phyloP scores from a whole-genome alignment of 2,329 filamentous ascomycete genomes.

The Phoma sp. region DNA sequence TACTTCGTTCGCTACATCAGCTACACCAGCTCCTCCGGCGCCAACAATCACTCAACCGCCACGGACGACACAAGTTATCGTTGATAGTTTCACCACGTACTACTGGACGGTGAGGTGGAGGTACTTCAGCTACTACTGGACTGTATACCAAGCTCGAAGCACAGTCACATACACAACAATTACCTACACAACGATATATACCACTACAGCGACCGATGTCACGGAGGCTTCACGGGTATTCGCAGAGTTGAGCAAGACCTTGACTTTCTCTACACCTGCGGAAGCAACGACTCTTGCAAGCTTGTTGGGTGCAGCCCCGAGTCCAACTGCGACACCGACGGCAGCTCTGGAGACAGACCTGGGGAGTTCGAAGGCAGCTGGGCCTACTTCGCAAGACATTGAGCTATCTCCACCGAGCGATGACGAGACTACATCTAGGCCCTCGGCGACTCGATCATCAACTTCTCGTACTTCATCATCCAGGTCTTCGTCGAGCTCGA shows the following conservation, averaged over 20 bases:
- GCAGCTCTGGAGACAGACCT: not conserved
- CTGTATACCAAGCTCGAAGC: constrained; percentile 12
- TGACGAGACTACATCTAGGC: not conserved
- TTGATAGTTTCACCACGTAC: constrained; percentile 15
- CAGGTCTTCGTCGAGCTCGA: not conserved
- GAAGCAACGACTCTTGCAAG: constrained; percentile 17
- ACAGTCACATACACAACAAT: constrained; percentile 24
- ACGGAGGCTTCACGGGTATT: constrained; percentile 16
- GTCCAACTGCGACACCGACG: not conserved
- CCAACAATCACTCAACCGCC: constrained; percentile 19
- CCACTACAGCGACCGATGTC: constrained; percentile 24
- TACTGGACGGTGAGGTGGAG: constrained; percentile 30
- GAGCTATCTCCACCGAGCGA: not conserved
- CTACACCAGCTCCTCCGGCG: not conserved
- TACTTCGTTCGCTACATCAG: constrained; percentile 14
- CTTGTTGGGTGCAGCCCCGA: constrained; percentile 4
- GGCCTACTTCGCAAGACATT: constrained; percentile 1
- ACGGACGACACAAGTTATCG: constrained; percentile 8
- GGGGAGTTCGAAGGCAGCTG: not conserved
- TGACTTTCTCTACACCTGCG: constrained; percentile 21
- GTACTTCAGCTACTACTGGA: constrained; percentile 26
- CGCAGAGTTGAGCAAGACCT: constrained; percentile 15
- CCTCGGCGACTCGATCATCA: not conserved
- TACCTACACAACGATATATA: constrained; percentile 24
- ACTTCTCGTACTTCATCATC: not conserved